Evolutionary conservation across 352 stramenopile species (phyloP), one percentile per base, ranked within the genome.

Genomic region (Thalassiosira ordinaria): DNA sequence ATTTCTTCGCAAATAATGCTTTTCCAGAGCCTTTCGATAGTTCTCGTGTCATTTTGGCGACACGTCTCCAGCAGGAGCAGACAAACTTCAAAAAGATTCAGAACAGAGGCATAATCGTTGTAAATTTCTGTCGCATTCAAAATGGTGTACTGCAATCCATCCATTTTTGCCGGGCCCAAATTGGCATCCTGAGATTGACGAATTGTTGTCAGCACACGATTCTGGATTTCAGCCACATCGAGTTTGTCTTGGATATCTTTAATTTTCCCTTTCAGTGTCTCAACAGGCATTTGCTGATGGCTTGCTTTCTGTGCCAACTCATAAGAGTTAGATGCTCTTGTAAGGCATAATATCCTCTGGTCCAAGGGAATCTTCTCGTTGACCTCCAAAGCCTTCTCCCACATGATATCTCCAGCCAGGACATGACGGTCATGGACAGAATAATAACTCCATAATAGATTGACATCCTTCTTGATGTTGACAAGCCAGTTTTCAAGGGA

Each of bases 31-130:
- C 39, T 80, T 31, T 61, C 29, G 41, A 92, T 88, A 13, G 47
- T 72, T 8, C 73, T 41, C 14, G n/a, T 46, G 24, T 93, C 78
- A 53, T 89, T 80, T 35, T 86, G 66, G n/a, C 74, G 56, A 35
- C 88, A 93, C 26, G 78, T 84, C 22, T 91, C 73, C 22, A 93
- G 69, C 22, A 95, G 82, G 0, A 86, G 44, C 31, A 95, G 72
- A 47, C 89, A 95, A 35, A 89, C 65, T 53, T 93, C 89, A 70
- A 86, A 92, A 20, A 94, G 79, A 69, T 88, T 78, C 37, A 92
- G 79, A 0, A 65, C 63, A n/a, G 61, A 76, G 20, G 86, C 78
- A 78, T 88, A 93, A 1, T 91, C 82, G 57, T 93, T 94, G 71
- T 91, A 91, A 4, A 94, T 39, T n/a, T 88, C 79, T 11, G 84